phyloP scores from a whole-genome alignment of 2,329 filamentous ascomycete genomes.

The Aspergillus sp. region DNA sequence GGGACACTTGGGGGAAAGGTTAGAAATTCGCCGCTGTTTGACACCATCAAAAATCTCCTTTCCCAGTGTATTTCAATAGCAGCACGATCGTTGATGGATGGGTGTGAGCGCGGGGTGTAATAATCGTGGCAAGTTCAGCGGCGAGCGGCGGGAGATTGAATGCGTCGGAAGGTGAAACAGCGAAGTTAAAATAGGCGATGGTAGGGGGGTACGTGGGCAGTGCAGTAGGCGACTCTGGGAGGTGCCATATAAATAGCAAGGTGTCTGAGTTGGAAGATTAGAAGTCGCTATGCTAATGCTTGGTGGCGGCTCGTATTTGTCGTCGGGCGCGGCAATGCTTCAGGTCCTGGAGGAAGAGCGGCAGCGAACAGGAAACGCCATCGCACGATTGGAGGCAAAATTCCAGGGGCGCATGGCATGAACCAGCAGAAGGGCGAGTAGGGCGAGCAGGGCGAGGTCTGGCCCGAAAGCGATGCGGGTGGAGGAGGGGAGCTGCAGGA shows the following conservation, averaged over 20 bases:
- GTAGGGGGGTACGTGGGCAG: not conserved
- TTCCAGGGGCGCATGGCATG: slow-evolving; percentile 16
- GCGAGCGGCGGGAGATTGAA: slow-evolving; percentile 1
- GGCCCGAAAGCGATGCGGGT: not conserved
- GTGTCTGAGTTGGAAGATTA: not conserved
- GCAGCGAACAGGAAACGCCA: slow-evolving; percentile 23
- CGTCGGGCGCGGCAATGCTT: slow-evolving; percentile 24
- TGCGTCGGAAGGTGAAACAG: slow-evolving; percentile 4
- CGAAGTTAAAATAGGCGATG: slow-evolving; percentile 6
- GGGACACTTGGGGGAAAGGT: slow-evolving; percentile 2
- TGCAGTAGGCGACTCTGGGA: not conserved
- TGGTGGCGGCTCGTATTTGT: slow-evolving; percentile 17
- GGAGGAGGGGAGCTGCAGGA: slow-evolving; percentile 13
- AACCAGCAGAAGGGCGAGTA: not conserved
- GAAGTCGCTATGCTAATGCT: slow-evolving; percentile 8
- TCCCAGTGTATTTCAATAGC: not conserved
- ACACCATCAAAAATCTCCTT: slow-evolving; percentile 1
- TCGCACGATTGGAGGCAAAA: slow-evolving; percentile 19
- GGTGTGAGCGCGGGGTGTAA: not conserved
- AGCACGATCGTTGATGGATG: not conserved
- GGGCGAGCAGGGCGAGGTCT: not conserved
- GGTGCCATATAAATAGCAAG: not conserved
- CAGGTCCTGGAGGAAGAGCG: slow-evolving; percentile 23
- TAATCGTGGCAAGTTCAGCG: not conserved
- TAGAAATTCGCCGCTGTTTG: not conserved